A percentile compares a stretch with the other conserved stretches of the same genome.
These are phyloP conservation scores for Penicillium sp. DNA, from an alignment of 2,329 filamentous ascomycete genomes.

Conservation along the genomic window DNA sequence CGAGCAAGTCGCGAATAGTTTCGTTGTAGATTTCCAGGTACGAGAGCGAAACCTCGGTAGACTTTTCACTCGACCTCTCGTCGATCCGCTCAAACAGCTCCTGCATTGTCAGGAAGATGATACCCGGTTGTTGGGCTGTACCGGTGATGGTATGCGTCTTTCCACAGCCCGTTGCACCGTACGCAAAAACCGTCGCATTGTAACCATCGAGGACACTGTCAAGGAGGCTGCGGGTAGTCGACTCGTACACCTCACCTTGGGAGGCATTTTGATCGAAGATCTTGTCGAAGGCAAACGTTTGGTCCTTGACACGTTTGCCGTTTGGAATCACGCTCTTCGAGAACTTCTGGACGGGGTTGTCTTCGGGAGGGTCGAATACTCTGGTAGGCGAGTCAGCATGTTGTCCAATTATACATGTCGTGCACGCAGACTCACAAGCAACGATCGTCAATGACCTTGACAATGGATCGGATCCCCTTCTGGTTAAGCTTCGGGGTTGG, in stretches of 20 bases:
- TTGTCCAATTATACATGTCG: constrained; percentile 5
- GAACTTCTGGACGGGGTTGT: constrained; percentile 85
- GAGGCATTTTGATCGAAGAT: constrained; percentile 94
- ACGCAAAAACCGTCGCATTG: constrained; percentile 98
- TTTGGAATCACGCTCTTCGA: constrained; percentile 72
- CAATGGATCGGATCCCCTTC: constrained; percentile 81
- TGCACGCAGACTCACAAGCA: constrained; percentile 66
- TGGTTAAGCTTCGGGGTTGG: constrained; percentile 79
- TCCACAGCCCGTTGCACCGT: constrained; percentile 94
- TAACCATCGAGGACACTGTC: constrained; percentile 96
- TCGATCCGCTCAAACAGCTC: constrained; percentile 93
- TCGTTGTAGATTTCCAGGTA: constrained; percentile 99
- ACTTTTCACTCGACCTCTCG: constrained; percentile 80
- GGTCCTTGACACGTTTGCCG: constrained; percentile 92
- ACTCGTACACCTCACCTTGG: constrained; percentile 91
- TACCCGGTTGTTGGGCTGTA: constrained; percentile 85
- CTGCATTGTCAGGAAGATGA: constrained; percentile 99
- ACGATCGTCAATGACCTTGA: constrained; percentile 94
- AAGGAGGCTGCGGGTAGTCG: constrained; percentile 80
- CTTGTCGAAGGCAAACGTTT: constrained; percentile 93
- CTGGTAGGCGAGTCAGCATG: constrained; percentile 45
- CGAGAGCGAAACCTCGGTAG: constrained; percentile 83
- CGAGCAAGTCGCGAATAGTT: constrained; percentile 88
- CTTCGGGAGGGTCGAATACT: constrained; percentile 94
- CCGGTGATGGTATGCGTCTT: constrained; percentile 98